Evolutionary conservation across 116 monocot genomes (phyloP).

Genomic region (Zostera marina): DNA sequence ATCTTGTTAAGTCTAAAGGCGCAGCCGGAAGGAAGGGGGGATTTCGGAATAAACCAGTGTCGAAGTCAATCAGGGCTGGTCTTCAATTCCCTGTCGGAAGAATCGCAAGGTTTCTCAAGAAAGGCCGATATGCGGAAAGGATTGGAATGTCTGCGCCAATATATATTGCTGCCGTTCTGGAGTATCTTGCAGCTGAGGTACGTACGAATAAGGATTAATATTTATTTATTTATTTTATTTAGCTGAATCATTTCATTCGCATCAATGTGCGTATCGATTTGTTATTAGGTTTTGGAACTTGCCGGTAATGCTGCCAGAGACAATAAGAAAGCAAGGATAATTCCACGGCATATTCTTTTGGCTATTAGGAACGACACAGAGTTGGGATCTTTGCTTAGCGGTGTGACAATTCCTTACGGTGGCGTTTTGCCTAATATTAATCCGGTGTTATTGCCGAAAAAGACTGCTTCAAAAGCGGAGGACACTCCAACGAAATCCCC

Average conservation of each 20-base stretch:
- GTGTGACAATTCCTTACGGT: conserved; percentile 37
- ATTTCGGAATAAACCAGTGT: conserved; percentile 6
- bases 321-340: conserved; percentile 41
- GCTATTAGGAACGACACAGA: conserved; percentile 44
- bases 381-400: conserved; percentile 25
- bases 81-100: conserved; percentile 23
- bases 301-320: conserved; percentile 40
- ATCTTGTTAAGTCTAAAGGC: conserved; percentile 1
- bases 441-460: conserved; percentile 33
- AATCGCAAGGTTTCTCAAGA: conserved; percentile 22
- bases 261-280: not conserved
- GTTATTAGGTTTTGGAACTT: conserved; percentile 21
- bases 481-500: no score
- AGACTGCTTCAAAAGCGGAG: conserved; percentile 8
- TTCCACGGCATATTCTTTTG: conserved; percentile 34
- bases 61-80: conserved; percentile 13
- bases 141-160: conserved; percentile 60
- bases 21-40: conserved; percentile 5
- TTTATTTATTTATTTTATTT: not conserved
- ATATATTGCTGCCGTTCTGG: conserved; percentile 62
- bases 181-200: conserved; percentile 33
- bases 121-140: conserved; percentile 48
- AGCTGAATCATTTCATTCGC: not conserved
- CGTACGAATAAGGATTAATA: not conserved
- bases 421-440: conserved; percentile 41